Base-by-base conservation (phyloP, 495 filamentous ascomycete species). In the Talaromyces nanjingensis region DNA sequence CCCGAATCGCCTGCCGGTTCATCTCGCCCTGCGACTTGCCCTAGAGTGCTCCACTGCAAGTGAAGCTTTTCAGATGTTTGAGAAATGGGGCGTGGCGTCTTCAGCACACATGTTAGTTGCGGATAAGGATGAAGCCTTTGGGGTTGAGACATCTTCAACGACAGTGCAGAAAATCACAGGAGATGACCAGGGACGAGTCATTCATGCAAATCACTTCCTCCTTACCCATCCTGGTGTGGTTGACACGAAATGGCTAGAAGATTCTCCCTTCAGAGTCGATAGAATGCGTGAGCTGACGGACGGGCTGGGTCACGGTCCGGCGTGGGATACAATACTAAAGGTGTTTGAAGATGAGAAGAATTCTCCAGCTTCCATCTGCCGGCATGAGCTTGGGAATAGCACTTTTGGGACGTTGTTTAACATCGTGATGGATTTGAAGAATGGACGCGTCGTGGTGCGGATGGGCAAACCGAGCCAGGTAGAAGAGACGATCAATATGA, bases 171-270 rank as follows among this genome's bases (percentile, higher is more conserved):
- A 25, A 29, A 56, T 56, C 53, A 9, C 12, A 16, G 29, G 9
- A 29, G 53, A 56, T 56, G 24, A 16, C 11, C 22, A 2, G 67
- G 1, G 65, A 73, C 2, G 80, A 79, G 0, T 90, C 3, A 77
- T 75, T 3, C 88, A 91, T 69, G 82, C 87, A 20, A 91, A 90
- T 66, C 87, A 90, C 63, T 83, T 84, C 53, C 25, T 47, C 34
- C n/a, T 62, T 18, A 42, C 25, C 5, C 60, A 62, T 54, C 24
- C 39, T 24, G 27, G n/a, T 8, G 39, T 47, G 20, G 60, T 62
- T 11, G 60, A 53, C 18, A 39, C 60, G 24, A 24, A 47, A n/a
- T 62, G 37, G 22, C 45, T 62, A 9, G 24, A 52, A 33, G 60
- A 62, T 34, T 62, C 60, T 49, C 37, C 24, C 11, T 62, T 47